phyloP scores from a whole-genome alignment of 1,284 basidiomycete genomes.

The Neotropicomus parvogracilis region DNA sequence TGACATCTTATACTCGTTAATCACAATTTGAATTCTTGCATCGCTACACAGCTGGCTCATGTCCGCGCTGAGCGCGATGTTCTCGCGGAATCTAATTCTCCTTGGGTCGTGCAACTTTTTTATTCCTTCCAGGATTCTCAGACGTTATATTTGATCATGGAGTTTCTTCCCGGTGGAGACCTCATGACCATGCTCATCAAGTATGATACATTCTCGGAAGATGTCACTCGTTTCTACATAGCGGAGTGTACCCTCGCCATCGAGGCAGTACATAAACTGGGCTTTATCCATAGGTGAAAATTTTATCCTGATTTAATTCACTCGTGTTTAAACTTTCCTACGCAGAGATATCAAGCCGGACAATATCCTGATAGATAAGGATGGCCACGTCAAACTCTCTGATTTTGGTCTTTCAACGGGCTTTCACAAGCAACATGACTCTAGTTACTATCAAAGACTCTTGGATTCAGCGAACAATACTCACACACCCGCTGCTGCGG shows the following conservation, averaged over 20 bases:
- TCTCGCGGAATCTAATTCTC: conserved; percentile 93
- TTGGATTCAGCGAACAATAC: conserved; percentile 45
- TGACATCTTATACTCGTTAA: conserved; percentile 4
- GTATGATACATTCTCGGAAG: conserved; percentile 98
- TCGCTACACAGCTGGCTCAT: conserved; percentile 79
- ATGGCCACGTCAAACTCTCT: conserved; percentile 92
- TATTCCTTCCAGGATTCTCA: conserved; percentile 97
- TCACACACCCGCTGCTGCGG: conserved; percentile 33
- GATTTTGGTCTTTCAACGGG: conserved; percentile 95
- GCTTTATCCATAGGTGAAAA: conserved; percentile 82
- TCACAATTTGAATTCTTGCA: conserved; percentile 31
- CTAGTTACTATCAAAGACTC: conserved; percentile 83
- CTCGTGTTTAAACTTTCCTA: not conserved
- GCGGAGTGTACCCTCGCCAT: conserved; percentile 92
- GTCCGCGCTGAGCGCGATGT: conserved; percentile 83
- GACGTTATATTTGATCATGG: conserved; percentile 98
- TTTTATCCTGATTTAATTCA: not conserved
- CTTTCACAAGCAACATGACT: conserved; percentile 93
- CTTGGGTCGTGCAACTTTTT: conserved; percentile 97
- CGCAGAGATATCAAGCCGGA: conserved; percentile 91
- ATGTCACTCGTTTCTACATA: conserved; percentile 97
- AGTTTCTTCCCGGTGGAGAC: conserved; percentile 97
- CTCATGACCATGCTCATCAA: conserved; percentile 99
- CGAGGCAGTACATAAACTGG: conserved; percentile 88
- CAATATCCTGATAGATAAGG: conserved; percentile 91